Percentiles rank a stretch among this genome's conserved stretches.
These are phyloP conservation scores for Eucalyptus marginata DNA, from an alignment of 345 rosid species.

Conservation along the genomic window DNA sequence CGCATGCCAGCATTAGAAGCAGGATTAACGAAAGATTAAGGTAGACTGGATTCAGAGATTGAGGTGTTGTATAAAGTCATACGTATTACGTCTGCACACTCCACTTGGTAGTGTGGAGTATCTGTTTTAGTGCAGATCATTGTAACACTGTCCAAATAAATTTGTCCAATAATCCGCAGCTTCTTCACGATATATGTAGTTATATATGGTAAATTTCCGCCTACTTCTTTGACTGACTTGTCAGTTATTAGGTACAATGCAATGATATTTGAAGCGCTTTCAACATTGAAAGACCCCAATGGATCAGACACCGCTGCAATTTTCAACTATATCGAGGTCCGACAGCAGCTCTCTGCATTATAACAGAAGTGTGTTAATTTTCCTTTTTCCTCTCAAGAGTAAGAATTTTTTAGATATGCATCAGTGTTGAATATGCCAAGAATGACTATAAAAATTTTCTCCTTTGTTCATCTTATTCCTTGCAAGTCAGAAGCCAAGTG, in stretches of 20 bases:
- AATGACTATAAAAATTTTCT: neutral
- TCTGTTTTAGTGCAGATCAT: neutral
- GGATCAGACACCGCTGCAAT: conserved; percentile 61
- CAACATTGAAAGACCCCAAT: conserved; percentile 39
- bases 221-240: neutral
- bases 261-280: conserved; percentile 75
- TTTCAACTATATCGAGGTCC: conserved; percentile 45
- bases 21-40: neutral
- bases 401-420: neutral
- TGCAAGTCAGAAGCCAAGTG: neutral
- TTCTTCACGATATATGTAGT: neutral
- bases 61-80: neutral
- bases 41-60: neutral
- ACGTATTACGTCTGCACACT: neutral
- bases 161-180: neutral
- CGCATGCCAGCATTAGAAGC: neutral
- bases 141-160: neutral
- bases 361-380: neutral
- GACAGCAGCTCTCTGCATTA: neutral
- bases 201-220: neutral
- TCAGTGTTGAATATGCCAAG: neutral
- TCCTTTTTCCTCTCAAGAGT: neutral
- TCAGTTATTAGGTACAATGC: conserved; percentile 39
- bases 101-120: neutral
- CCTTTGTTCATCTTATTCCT: neutral